These are phyloP conservation scores for Escovopsis sp. DNA, from an alignment of 2,329 filamentous ascomycete species.

Conservation along the genomic window DNA sequence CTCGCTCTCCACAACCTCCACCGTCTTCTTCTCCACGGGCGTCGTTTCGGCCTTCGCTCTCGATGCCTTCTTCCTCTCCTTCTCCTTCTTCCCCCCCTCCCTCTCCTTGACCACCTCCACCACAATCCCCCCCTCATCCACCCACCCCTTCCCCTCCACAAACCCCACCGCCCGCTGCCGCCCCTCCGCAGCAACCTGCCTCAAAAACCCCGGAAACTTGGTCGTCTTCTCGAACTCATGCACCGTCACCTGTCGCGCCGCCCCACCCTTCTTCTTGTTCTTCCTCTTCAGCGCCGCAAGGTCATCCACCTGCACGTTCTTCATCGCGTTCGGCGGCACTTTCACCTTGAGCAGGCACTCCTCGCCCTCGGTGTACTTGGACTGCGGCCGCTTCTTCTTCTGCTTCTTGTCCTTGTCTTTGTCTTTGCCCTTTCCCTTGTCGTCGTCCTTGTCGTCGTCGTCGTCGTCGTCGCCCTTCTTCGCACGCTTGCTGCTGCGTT, in stretches of 20 bases:
- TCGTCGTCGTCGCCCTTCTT: slow-evolving; percentile 32
- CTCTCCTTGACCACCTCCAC: slow-evolving; percentile 43
- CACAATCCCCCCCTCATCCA: slow-evolving; percentile 62
- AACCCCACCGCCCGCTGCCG: slow-evolving; percentile 40
- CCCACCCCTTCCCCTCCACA: slow-evolving; percentile 77
- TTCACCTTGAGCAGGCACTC: slow-evolving; percentile 79
- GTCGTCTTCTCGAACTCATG: slow-evolving; percentile 83
- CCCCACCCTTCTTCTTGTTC: slow-evolving; percentile 41
- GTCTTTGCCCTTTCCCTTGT: slow-evolving; percentile 35
- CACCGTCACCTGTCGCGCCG: slow-evolving; percentile 44
- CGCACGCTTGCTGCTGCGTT: slow-evolving; percentile 4
- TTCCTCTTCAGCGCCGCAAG: slow-evolving; percentile 33
- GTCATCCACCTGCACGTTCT: slow-evolving; percentile 26
- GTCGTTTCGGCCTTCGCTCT: slow-evolving; percentile 11
- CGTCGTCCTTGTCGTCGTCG: slow-evolving; percentile 34
- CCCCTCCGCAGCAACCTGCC: slow-evolving; percentile 24
- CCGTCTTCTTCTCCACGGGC: slow-evolving; percentile 9
- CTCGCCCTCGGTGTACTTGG: slow-evolving; percentile 64
- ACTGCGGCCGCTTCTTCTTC: slow-evolving; percentile 45
- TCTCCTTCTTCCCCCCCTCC: slow-evolving; percentile 8
- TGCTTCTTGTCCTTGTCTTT: slow-evolving; percentile 36
- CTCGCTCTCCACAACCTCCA: slow-evolving; percentile 25
- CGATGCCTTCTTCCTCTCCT: slow-evolving; percentile 1
- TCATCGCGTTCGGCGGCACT: slow-evolving; percentile 36
- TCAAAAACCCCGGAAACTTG: slow-evolving; percentile 71